Evolutionary conservation across 176 grass and related monocot genomes (phyloP), one percentile per base, ranked within the genome.

Genomic region (Eragrostis curvula): DNA sequence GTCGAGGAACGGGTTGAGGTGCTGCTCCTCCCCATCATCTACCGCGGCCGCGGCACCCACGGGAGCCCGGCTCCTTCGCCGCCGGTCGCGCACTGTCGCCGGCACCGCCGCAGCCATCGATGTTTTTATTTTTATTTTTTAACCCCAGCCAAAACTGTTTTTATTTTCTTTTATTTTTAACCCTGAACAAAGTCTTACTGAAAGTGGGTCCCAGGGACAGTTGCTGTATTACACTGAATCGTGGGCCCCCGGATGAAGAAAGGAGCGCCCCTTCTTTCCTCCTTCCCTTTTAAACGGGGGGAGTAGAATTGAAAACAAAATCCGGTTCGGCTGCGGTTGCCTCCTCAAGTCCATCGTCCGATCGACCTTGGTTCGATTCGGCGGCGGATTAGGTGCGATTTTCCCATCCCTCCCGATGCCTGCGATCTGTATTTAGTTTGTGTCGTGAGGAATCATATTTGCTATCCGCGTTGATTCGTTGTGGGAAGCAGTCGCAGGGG

Each of bases 21-120:
- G 92, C 0, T 87, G 61, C 78, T 91, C 92, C 64, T 94, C 87
- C 4, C 69, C 79, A 17, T 91, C 92, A 12, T 91, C 89, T 0
- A 74, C 32, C 1, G 5, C n/a, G 30, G 52, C n/a, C 13, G 44
- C 24, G 45, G 44, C 61, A 15, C 41, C 27, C 9, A 16, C 52
- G 0, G 52, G 52, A 63, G 71, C 36, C 40, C 55, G 77, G 36
- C 53, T 62, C 47, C 72, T 58, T 46, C 66, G 72, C 57, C 83
- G 72, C 2, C 41, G 46, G 2, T 58, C 83, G 0, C 64, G 46
- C n/a, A 62, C 43, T 10, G 44, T 16, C 32, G 52, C 66, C 5
- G 39, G 13, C 25, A 17, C 43, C 32, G 48, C 50, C 9, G n/a
- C 46, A 27, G n/a, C 56, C 77, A 85, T 85, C 49, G 21, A 12